phyloP scores from a whole-genome alignment of 495 filamentous ascomycete species.

The Penicillium crystallinum region DNA sequence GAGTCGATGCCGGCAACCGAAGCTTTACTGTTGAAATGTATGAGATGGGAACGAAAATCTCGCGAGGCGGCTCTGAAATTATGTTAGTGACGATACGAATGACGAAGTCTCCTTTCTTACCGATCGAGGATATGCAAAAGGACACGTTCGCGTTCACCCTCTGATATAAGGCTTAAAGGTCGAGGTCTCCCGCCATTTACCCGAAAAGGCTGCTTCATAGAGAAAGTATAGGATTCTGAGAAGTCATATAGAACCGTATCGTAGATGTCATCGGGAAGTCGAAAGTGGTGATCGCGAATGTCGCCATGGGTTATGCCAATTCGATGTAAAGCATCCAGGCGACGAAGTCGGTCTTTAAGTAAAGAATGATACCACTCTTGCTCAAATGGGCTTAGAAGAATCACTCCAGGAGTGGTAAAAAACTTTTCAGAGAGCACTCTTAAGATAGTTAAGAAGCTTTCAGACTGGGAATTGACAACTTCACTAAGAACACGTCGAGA shows the following conservation, averaged over 20 bases:
- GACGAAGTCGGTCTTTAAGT: conserved; percentile 19
- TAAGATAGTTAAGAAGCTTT: neutral
- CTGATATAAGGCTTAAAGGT: conserved; percentile 4
- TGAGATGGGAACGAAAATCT: conserved; percentile 11
- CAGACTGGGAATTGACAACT: neutral
- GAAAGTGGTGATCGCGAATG: conserved; percentile 16
- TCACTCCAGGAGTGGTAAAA: neutral
- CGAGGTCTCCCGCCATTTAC: conserved; percentile 9
- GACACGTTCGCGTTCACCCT: conserved; percentile 8
- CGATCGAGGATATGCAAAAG: neutral
- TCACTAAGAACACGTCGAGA: conserved; percentile 1
- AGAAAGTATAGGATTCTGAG: conserved; percentile 17
- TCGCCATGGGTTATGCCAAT: conserved; percentile 19
- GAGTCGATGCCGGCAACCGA: neutral
- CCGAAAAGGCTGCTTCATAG: conserved; percentile 5
- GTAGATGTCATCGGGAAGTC: conserved; percentile 15
- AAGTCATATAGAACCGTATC: conserved; percentile 23
- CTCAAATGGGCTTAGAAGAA: neutral
- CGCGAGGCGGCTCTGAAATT: conserved; percentile 6
- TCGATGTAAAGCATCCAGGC: conserved; percentile 16
- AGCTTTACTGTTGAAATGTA: neutral
- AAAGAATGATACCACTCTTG: conserved; percentile 16
- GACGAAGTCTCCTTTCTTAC: conserved; percentile 2
- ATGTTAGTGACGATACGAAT: neutral
- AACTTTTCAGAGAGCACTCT: neutral